Base-by-base conservation (phyloP, 2,329 filamentous ascomycete species). In the Fusarium torreyae region DNA sequence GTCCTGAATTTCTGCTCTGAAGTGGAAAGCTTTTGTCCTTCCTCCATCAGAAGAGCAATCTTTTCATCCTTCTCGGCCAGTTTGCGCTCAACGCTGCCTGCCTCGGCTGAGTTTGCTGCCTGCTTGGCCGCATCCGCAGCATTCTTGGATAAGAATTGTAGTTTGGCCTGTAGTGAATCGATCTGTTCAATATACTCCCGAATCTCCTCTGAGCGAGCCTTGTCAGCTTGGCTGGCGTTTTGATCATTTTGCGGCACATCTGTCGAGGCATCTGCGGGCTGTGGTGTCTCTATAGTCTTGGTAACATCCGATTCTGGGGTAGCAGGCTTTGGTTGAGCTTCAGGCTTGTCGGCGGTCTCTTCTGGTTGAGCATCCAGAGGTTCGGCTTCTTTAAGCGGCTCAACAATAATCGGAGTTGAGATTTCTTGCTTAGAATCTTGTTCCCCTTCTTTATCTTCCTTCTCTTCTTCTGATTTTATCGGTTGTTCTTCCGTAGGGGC, bases 51-150 rank as follows among this genome's bases (percentile, higher is more conserved):
- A 46, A 94, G 83, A 4, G 94, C 93, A 74, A 98, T 97, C 77
- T 93, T 93, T 73, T 95, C 91, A 73, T 98, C 94, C 76, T 94
- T 97, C 74, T 97, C 94, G 2, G 93, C 92, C 15, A 98, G 79
- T 75, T 92, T 94, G 77, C 91, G 93, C 69, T 97, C 92, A 3
- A 85, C 59, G 57, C 90, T 92, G 7, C 91, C 91, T 0, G 87
- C 77, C 3, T 87, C 82, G 1, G 91, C 89, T 24, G 85, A 82
- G n/a, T 86, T 81, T 4, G 88, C 89, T 8, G 89, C 86, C 70
- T 89, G 88, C 75, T 90, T 91, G 2, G 96, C 93, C 1, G 91
- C 85, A 33, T 94, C 91, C 0, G 92, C 88, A 14, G 92, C 91
- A 75, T 94, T 92, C 65, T 91, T 91, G 4, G 94, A 91, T 14